These are phyloP conservation scores for Aspergillus baeticus DNA, from an alignment of 495 filamentous ascomycete genomes.

Conservation along the genomic window DNA sequence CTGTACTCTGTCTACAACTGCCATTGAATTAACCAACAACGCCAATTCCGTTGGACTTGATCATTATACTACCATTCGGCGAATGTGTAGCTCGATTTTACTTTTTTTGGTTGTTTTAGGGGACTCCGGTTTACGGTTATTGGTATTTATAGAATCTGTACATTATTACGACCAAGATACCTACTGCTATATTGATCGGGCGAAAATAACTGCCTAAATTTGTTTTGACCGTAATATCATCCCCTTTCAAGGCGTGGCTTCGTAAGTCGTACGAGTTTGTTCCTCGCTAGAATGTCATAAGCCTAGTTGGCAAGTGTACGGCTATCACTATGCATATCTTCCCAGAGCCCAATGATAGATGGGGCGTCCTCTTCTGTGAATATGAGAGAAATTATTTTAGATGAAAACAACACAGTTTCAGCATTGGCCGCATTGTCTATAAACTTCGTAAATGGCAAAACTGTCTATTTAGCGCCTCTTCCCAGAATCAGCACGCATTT, in stretches of 20 bases:
- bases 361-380: no score
- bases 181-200: not conserved
- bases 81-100: not conserved
- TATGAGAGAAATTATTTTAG: not conserved
- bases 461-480: slow-evolving; percentile 29
- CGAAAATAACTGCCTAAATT: not conserved
- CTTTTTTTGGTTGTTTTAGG: not conserved
- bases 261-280: no score
- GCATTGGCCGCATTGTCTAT: slow-evolving; percentile 9
- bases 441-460: slow-evolving; percentile 10
- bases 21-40: no score
- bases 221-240: not conserved
- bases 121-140: not conserved
- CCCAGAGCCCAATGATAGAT: no score
- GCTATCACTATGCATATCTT: not conserved
- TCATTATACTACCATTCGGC: not conserved
- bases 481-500: slow-evolving; percentile 47
- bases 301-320: no score
- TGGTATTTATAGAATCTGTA: slow-evolving; percentile 18
- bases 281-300: no score
- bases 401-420: not conserved
- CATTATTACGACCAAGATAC: slow-evolving; percentile 16
- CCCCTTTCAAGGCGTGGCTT: no score
- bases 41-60: no score
- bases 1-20: no score